Evolutionary conservation across 148 eudicot species (phyloP).

Genomic region (Tetragonia tetragonoides): DNA sequence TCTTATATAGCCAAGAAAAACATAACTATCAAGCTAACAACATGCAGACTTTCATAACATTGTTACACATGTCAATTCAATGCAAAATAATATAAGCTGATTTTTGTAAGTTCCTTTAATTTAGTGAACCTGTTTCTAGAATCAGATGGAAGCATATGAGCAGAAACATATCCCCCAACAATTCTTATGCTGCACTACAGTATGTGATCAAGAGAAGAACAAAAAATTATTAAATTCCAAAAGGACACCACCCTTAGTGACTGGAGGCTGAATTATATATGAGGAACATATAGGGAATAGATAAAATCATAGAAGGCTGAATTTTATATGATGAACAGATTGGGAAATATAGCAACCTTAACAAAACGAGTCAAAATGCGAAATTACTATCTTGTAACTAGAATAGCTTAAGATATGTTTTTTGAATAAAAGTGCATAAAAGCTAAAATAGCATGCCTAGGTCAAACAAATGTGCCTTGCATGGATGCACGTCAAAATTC

Average conservation of each 20-base stretch:
- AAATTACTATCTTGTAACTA: background rate
- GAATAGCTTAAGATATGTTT: background rate
- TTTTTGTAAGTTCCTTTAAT: slow-evolving; percentile 77
- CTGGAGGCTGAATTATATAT: no score
- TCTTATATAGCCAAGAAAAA: slow-evolving; percentile 22
- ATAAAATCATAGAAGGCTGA: background rate
- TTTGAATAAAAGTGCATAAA: background rate
- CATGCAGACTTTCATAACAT: background rate
- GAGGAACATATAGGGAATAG: no score
- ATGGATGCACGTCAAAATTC: slow-evolving; percentile 84
- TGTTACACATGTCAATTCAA: background rate
- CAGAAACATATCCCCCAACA: slow-evolving; percentile 99
- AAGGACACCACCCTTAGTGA: background rate
- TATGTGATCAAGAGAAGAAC: slow-evolving; percentile 38
- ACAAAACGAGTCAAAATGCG: background rate
- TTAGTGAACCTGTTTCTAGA: slow-evolving; percentile 90
- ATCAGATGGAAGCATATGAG: slow-evolving; percentile 99
- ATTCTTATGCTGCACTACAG: slow-evolving; percentile 99
- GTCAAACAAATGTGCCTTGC: slow-evolving; percentile 91
- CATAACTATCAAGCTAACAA: slow-evolving; percentile 15
- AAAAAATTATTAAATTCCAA: slow-evolving; percentile 36
- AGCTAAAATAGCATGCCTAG: slow-evolving; percentile 40
- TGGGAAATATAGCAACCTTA: background rate
- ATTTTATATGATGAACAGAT: background rate
- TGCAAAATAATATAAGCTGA: slow-evolving; percentile 48